phyloP scores from a whole-genome alignment of 1,284 basidiomycete genomes.

The Megacollybia platyphylla region DNA sequence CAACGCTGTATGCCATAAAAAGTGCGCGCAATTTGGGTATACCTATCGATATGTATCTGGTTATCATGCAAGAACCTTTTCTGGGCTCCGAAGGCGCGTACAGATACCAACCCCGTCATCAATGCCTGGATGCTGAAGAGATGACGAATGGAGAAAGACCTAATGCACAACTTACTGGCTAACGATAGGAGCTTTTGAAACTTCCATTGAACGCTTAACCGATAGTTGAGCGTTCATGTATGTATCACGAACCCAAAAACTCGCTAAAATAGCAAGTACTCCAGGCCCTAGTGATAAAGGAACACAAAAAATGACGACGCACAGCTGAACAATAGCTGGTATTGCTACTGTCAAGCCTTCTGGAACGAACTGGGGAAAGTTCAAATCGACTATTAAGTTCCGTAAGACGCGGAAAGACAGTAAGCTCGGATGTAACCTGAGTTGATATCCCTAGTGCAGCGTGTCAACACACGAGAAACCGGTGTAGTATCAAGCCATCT shows the following conservation, averaged over 20 bases:
- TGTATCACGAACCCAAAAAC: constrained; percentile 17
- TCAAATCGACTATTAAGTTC: not conserved
- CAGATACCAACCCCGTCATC: constrained; percentile 26
- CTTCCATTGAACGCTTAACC: constrained; percentile 12
- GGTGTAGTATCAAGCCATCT: constrained; percentile 41
- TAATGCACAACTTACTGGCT: constrained; percentile 27
- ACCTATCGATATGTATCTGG: constrained; percentile 22
- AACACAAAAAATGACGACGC: constrained; percentile 25
- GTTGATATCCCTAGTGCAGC: constrained; percentile 26
- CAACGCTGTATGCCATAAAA: constrained; percentile 38
- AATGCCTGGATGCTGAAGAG: constrained; percentile 2
- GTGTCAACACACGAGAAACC: constrained; percentile 31
- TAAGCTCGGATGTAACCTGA: constrained; percentile 2
- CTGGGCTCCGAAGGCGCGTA: constrained; percentile 34
- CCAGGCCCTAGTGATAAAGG: constrained; percentile 22
- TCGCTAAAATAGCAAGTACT: constrained; percentile 17
- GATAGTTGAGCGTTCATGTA: constrained; percentile 51
- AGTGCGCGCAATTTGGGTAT: constrained; percentile 21
- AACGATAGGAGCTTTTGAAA: constrained; percentile 17
- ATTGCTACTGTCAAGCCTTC: constrained; percentile 12
- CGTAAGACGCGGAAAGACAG: not conserved
- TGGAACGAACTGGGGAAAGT: not conserved
- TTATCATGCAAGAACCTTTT: constrained; percentile 23
- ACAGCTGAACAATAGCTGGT: constrained; percentile 22
- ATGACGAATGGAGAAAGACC: not conserved